These are phyloP conservation scores for Cystofilobasidium macerans DNA, from an alignment of 768 basidiomycete species.

Conservation along the genomic window DNA sequence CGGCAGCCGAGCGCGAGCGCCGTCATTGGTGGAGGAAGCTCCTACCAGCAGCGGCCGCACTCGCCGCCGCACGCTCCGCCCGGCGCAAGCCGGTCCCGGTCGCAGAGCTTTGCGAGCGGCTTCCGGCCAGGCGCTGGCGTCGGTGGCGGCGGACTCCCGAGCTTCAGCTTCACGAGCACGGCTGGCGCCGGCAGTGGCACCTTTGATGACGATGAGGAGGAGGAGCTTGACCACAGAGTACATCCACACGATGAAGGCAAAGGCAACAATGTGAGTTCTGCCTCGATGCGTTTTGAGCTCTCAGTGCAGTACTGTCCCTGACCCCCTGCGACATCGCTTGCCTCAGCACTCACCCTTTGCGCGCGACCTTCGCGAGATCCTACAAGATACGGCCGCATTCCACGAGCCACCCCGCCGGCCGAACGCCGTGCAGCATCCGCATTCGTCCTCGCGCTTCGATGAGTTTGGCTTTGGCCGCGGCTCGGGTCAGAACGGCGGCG, in stretches of 20 bases:
- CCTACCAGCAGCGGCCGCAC: not conserved
- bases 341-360: conserved; percentile 13
- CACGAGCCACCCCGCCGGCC: not conserved
- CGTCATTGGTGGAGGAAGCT: no score
- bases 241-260: not conserved
- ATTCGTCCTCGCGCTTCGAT: conserved; percentile 16
- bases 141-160: conserved; percentile 9
- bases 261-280: conserved; percentile 22
- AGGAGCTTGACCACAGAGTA: not conserved
- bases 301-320: no score
- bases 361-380: conserved; percentile 21
- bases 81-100: conserved; percentile 12
- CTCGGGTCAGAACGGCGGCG: no score
- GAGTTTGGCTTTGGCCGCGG: conserved; percentile 26
- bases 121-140: not conserved
- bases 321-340: not conserved
- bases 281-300: not conserved
- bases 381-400: conserved; percentile 3
- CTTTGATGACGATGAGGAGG: conserved; percentile 22
- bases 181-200: conserved; percentile 1
- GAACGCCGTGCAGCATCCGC: not conserved
- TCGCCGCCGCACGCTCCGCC: conserved; percentile 25
- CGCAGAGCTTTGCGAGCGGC: conserved; percentile 19
- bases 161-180: conserved; percentile 12
- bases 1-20: not conserved